A percentile compares a stretch with the other conserved stretches of the same genome.
These are phyloP conservation scores for Pontederia paniculata DNA, from an alignment of 176 grass and related monocot genomes.

Conservation along the genomic window DNA sequence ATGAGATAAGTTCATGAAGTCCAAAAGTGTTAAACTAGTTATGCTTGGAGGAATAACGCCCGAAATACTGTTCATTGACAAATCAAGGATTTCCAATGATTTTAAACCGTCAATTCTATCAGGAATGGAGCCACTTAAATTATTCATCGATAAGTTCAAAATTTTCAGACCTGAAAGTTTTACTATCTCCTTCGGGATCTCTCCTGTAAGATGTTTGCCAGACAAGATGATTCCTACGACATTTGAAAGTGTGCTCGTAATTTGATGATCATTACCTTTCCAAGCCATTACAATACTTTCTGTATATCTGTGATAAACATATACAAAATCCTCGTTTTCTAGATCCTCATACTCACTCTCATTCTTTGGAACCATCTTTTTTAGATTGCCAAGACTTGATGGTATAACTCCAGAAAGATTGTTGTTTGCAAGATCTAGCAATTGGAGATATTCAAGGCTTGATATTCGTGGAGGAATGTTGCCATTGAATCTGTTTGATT, in stretches of 20 bases:
- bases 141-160: slow-evolving; percentile 3
- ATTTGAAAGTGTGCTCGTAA: neutral
- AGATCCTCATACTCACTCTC: neutral
- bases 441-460: neutral
- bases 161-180: neutral
- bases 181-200: neutral
- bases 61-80: neutral
- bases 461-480: slow-evolving; percentile 19
- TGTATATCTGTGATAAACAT: too few relatives aligned
- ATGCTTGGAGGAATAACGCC: neutral
- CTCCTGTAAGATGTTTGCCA: neutral
- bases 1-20: neutral
- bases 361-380: too few relatives aligned
- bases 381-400: neutral
- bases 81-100: neutral
- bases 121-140: slow-evolving; percentile 1
- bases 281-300: neutral
- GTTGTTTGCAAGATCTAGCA: slow-evolving; percentile 4
- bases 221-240: neutral
- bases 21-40: neutral
- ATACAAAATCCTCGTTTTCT: neutral
- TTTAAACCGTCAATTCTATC: neutral
- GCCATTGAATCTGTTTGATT: slow-evolving; percentile 22
- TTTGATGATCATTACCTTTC: neutral
- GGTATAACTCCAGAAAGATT: slow-evolving; percentile 11